phyloP scores from a whole-genome alignment of 2,329 filamentous ascomycete species.

The Ilyonectria sp. region DNA sequence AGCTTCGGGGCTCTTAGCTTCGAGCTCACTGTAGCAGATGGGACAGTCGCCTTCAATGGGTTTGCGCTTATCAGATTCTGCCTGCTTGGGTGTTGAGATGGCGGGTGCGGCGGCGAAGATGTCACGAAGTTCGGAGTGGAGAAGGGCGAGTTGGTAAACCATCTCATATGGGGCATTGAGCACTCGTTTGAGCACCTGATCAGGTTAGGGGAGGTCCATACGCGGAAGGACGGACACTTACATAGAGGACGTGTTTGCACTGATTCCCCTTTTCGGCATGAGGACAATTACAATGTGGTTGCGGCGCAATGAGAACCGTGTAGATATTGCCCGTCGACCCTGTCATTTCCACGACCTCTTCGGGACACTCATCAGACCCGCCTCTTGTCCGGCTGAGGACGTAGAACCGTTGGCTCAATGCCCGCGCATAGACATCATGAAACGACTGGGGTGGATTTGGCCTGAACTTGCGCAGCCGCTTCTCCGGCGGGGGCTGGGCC shows the following conservation, averaged over 20 bases:
- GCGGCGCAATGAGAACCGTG: slow-evolving; percentile 66
- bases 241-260: slow-evolving; percentile 77
- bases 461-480: slow-evolving; percentile 55
- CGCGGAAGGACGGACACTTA: slow-evolving; percentile 43
- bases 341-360: slow-evolving; percentile 71
- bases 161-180: slow-evolving; percentile 70
- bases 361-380: slow-evolving; percentile 56
- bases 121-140: slow-evolving; percentile 70
- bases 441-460: slow-evolving; percentile 54
- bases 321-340: slow-evolving; percentile 79
- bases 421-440: slow-evolving; percentile 55
- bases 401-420: slow-evolving; percentile 62
- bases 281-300: slow-evolving; percentile 70
- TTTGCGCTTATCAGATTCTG: slow-evolving; percentile 59
- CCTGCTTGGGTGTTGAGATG: slow-evolving; percentile 55
- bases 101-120: slow-evolving; percentile 71
- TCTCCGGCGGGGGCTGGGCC: slow-evolving; percentile 46
- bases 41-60: slow-evolving; percentile 69
- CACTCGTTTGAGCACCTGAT: slow-evolving; percentile 70
- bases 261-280: slow-evolving; percentile 68
- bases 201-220: background rate
- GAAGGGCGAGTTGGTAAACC: slow-evolving; percentile 74
- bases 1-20: slow-evolving; percentile 51
- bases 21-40: slow-evolving; percentile 69
- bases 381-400: slow-evolving; percentile 59